Evolutionary conservation across 768 basidiomycete genomes (phyloP).

Genomic region (Termitomyces sp.): DNA sequence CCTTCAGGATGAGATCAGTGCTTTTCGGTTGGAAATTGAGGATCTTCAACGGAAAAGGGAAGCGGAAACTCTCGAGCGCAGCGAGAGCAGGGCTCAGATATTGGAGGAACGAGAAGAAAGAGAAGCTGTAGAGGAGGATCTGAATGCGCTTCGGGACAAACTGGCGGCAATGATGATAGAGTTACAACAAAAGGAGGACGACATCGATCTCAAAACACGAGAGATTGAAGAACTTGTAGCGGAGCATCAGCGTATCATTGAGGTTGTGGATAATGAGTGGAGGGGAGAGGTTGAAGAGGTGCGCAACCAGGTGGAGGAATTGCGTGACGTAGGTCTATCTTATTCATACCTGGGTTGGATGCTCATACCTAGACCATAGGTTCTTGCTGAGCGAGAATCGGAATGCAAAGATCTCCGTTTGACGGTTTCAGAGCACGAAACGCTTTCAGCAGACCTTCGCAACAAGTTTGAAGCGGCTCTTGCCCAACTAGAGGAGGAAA

Average conservation of each 20-base stretch:
- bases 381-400: slow-evolving; percentile 71
- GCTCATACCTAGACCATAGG: slow-evolving; percentile 30
- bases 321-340: slow-evolving; percentile 52
- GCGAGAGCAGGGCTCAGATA: slow-evolving; percentile 65
- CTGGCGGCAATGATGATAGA: slow-evolving; percentile 79
- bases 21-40: slow-evolving; percentile 61
- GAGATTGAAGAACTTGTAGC: slow-evolving; percentile 76
- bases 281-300: slow-evolving; percentile 82
- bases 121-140: slow-evolving; percentile 73
- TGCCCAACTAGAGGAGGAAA: slow-evolving; percentile 70
- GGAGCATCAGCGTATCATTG: slow-evolving; percentile 69
- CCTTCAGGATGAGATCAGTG: slow-evolving; percentile 58
- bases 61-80: slow-evolving; percentile 61
- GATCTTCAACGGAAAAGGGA: slow-evolving; percentile 56
- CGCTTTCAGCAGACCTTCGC: slow-evolving; percentile 63
- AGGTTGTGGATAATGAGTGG: slow-evolving; percentile 80
- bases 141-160: slow-evolving; percentile 70
- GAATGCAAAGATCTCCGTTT: slow-evolving; percentile 73
- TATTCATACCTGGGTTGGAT: slow-evolving; percentile 3
- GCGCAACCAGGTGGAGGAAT: slow-evolving; percentile 71
- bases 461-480: slow-evolving; percentile 70
- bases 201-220: slow-evolving; percentile 69
- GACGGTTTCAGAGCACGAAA: slow-evolving; percentile 70
- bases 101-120: slow-evolving; percentile 69
- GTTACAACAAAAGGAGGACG: slow-evolving; percentile 82